Conservation (phyloP, 1,139 yeast species). For the Yamadazyma conglobata region DNA sequence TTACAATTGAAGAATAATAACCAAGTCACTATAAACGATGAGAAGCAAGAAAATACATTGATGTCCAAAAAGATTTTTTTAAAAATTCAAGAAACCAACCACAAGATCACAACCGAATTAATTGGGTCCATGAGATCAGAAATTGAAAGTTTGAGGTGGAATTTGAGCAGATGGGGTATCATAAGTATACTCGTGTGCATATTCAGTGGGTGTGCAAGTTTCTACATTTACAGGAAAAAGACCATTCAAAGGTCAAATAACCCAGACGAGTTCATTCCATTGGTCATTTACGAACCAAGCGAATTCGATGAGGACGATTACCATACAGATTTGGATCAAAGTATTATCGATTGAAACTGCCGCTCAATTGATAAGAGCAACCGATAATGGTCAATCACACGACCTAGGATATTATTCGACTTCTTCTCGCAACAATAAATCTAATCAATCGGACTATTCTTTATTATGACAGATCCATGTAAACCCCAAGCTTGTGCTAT, state of each 20-base stretch:
- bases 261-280: slow-evolving; percentile 39
- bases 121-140: slow-evolving; percentile 81
- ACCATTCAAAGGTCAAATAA: slow-evolving; percentile 21
- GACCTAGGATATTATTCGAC: too few species aligned
- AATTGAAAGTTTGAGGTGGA: slow-evolving; percentile 90
- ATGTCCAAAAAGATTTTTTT: slow-evolving; percentile 68
- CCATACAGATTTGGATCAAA: slow-evolving; percentile 40
- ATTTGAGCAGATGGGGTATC: slow-evolving; percentile 83
- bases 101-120: slow-evolving; percentile 79
- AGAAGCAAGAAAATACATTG: slow-evolving; percentile 78
- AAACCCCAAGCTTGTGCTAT: slow-evolving; percentile 68
- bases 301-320: slow-evolving; percentile 49
- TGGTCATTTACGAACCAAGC: slow-evolving; percentile 47
- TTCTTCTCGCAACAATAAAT: too few species aligned
- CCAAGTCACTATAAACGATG: slow-evolving; percentile 82
- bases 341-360: too few species aligned
- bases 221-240: slow-evolving; percentile 33
- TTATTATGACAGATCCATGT: slow-evolving; percentile 59
- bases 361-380: too few species aligned
- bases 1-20: slow-evolving; percentile 69
- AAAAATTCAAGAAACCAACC: slow-evolving; percentile 78
- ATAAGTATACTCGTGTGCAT: slow-evolving; percentile 51
- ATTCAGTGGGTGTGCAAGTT: slow-evolving; percentile 42
- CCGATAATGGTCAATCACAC: slow-evolving; percentile 2
- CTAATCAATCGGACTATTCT: too few species aligned